Evolutionary conservation across 306 rosid genomes (phyloP).

Genomic region (Inga oerstediana): DNA sequence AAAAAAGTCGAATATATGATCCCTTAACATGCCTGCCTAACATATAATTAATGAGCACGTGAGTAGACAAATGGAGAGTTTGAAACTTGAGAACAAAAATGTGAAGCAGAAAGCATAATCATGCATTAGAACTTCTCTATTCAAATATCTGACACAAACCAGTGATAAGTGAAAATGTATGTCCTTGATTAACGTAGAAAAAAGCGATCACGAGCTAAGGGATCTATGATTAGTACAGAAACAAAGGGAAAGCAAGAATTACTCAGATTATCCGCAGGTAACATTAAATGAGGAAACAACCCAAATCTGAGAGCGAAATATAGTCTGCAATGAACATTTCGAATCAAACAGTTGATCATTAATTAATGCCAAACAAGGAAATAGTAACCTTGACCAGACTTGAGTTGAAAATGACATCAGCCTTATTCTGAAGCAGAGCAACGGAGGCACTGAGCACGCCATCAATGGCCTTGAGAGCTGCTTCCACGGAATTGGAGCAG

Average conservation of each 20-base stretch:
- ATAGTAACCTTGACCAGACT: slow-evolving; percentile 65
- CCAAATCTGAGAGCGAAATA: not conserved
- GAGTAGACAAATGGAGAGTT: too few species aligned
- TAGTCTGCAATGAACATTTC: not conserved
- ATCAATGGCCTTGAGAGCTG: slow-evolving; percentile 62
- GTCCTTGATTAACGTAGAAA: too few species aligned
- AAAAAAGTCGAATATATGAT: not conserved
- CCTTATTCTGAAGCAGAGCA: slow-evolving; percentile 87
- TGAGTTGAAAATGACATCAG: slow-evolving; percentile 82
- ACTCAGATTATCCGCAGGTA: not conserved
- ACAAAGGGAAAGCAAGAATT: not conserved
- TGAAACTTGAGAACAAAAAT: too few species aligned
- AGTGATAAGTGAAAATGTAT: too few species aligned
- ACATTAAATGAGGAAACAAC: not conserved
- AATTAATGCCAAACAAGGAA: not conserved
- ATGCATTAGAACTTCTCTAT: too few species aligned
- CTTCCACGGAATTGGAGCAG: slow-evolving; percentile 88
- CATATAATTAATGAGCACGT: not conserved
- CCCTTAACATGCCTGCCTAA: not conserved
- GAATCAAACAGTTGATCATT: not conserved
- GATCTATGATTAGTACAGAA: not conserved
- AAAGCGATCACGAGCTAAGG: too few species aligned
- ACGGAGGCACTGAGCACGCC: slow-evolving; percentile 83
- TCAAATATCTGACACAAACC: too few species aligned
- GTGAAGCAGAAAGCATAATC: too few species aligned